Evolutionary conservation across 1,139 yeast species (phyloP).

Genomic region (Taphrina pruni): DNA sequence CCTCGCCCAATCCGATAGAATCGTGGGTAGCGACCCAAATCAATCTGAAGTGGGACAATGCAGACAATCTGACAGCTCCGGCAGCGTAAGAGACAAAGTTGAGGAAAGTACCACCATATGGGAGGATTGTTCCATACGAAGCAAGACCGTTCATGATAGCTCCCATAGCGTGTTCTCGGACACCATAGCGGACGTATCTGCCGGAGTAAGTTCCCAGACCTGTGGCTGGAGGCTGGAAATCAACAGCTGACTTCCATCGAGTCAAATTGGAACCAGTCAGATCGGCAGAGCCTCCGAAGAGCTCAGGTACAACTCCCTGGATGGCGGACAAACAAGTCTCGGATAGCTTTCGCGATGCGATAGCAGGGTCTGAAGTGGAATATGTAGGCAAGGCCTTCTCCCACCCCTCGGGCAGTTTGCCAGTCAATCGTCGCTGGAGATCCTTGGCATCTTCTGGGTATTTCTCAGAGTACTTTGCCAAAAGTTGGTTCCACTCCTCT

Average conservation of each 20-base stretch:
- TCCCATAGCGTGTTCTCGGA: slow-evolving; percentile 99
- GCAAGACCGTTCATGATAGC: slow-evolving; percentile 98
- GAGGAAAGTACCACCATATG: slow-evolving; percentile 97
- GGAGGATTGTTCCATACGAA: slow-evolving; percentile 92
- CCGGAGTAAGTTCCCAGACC: slow-evolving; percentile 88
- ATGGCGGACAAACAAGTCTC: slow-evolving; percentile 77
- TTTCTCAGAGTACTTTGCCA: slow-evolving; percentile 67
- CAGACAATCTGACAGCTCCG: slow-evolving; percentile 95
- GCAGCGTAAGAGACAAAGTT: slow-evolving; percentile 98
- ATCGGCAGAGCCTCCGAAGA: slow-evolving; percentile 98
- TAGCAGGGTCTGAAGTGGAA: slow-evolving; percentile 76
- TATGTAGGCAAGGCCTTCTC: slow-evolving; percentile 76
- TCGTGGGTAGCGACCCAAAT: slow-evolving; percentile 99
- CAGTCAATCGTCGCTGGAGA: slow-evolving; percentile 77
- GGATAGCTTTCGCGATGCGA: slow-evolving; percentile 95
- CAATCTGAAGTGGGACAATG: slow-evolving; percentile 90
- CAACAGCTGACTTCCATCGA: slow-evolving; percentile 80
- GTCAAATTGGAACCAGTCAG: slow-evolving; percentile 97
- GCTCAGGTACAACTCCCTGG: slow-evolving; percentile 76
- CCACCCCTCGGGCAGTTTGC: slow-evolving; percentile 87
- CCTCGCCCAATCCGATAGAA: slow-evolving; percentile 99
- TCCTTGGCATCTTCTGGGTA: slow-evolving; percentile 84
- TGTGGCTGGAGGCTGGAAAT: slow-evolving; percentile 89
- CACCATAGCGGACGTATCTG: slow-evolving; percentile 97
- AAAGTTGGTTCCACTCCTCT: slow-evolving; percentile 72